Base-by-base conservation (phyloP, 768 basidiomycete genomes). In the Tremella mesenterica region DNA sequence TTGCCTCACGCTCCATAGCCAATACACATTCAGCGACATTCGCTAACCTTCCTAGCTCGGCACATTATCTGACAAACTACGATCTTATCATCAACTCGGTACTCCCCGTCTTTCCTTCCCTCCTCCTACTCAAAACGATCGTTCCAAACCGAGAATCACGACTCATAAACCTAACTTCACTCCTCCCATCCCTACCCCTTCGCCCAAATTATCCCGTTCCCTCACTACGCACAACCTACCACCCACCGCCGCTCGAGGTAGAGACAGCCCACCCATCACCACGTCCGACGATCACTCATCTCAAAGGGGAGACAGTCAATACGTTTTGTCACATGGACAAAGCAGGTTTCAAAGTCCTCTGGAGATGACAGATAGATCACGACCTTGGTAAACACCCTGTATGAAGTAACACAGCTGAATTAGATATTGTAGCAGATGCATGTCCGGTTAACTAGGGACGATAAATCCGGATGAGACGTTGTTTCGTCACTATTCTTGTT, bases 401-500 rank as follows among this genome's bases (percentile, higher is more conserved):
- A n/a, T n/a, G n/a, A n/a, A n/a, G n/a, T n/a, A n/a, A n/a, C n/a
- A n/a, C n/a, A n/a, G n/a, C n/a, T n/a, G n/a, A n/a, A n/a, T n/a
- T n/a, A n/a, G n/a, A n/a, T n/a, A n/a, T n/a, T n/a, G n/a, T n/a
- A n/a, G n/a, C n/a, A 41, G 4, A 16, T 41, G 38, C 38, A 23
- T 18, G n/a, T 5, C 14, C 8, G 38, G 38, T 23, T 41, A 18
- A n/a, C 23, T 23, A 41, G n/a, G 38, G 38, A 5, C 38, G 38
- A 14, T 41, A 41, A 18, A 41, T 41, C n/a, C 38, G 38, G 5
- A 41, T 41, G n/a, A 41, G 23, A n/a, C 38, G n/a, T 51, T 30
- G 59, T 61, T 56, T 50, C 8, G 63, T 64, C 13, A 70, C 67
- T 23, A 64, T 71, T 50, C 72, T 60, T 13, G 88, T 92, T 50